Base-by-base conservation (phyloP, 1,284 basidiomycete species). In the Neonothopanus nambi region DNA sequence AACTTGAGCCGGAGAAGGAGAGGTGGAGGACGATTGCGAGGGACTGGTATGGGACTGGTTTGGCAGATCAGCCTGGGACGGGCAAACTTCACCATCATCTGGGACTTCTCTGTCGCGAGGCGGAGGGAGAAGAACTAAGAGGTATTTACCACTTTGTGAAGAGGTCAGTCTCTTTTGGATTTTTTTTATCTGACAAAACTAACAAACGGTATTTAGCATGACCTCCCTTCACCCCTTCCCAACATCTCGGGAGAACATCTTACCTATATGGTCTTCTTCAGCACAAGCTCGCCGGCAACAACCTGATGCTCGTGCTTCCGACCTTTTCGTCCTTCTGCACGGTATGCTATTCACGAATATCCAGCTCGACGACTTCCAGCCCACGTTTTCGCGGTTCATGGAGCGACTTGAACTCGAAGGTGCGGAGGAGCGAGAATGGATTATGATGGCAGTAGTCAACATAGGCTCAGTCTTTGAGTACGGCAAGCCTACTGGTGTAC, bases 281-380 rank as follows among this genome's bases (percentile, higher is more conserved):
- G 80, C 86, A 0, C 93, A 94, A 67, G 77, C 84, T 40, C 82
- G 85, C 15, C 85, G 87, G 39, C 77, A 86, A 45, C 75, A 81
- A 9, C 87, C 93, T 0, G 93, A 96, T 60, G 87, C 93, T 3
- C 78, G 77, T 0, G 83, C 85, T 0, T 73, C 87, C 3, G 94
- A 96, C 42, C 80, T 97, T 1, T 98, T 98, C 59, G 84, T 98
- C 11, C 82, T 94, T 35, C 74, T 98, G 1, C 96, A 98, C 59
- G 95, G 95, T 23, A 93, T 97, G 89, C 79, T 99, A 1, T 96
- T 98, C 72, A 98, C 95, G 9, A 89, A 90, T 59, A 91, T 97
- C 58, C 84, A 96, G 61, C 82, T 98, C 18, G 95, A 99, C 68
- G 89, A 94, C 67, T 98, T 98, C 65, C 74, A 81, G 38, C 77